Base-by-base conservation (phyloP, 2,329 filamentous ascomycete genomes). In the Cladosporium sp. region DNA sequence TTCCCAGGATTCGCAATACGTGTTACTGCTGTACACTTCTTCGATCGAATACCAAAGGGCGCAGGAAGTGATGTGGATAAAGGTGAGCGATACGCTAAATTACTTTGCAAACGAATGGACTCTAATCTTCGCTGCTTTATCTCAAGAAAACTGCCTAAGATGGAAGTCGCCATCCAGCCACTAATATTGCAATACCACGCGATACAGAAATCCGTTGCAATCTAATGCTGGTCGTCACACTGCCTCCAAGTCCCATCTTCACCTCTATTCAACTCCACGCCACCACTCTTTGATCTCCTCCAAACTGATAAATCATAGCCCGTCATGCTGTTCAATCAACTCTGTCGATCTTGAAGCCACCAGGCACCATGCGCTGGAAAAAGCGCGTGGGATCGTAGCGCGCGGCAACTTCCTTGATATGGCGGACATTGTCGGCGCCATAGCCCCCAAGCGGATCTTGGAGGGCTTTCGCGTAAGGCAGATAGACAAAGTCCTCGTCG, bases 391-490 rank as follows among this genome's bases (percentile, higher is more conserved):
- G 43, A 39, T 47, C 43, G 35, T 47, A 47, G 12, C 27, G 16
- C 35, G 13, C 33, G 7, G 33, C 42, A 15, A 50, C 45, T 15
- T 38, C 53, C 19, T 40, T 27, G 19, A 50, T 47, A 15, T 42
- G 29, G 22, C 33, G 22, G n/a, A 47, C 43, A 7, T 47, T 47
- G 15, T 30, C 22, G 15, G 20, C 15, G 43, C 43, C 43, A 53
- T 69, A 66, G n/a, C 60, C 56, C 4, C 43, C 49, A 20, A 69
- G 59, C 8, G 67, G 67, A 35, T 68, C 59, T 53, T 69, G 66
- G 58, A 62, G 68, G 41, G 54, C 49, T 6, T 58, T 62, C 9
- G 67, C 67, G 53, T 69, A 70, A 35, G 66, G 68, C 46, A 66
- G 50, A 49, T 68, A 66, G 8, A 67, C 32, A 36, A 55, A 64